phyloP scores from a whole-genome alignment of 345 rosid species.

The Citrus mangshanensis region DNA sequence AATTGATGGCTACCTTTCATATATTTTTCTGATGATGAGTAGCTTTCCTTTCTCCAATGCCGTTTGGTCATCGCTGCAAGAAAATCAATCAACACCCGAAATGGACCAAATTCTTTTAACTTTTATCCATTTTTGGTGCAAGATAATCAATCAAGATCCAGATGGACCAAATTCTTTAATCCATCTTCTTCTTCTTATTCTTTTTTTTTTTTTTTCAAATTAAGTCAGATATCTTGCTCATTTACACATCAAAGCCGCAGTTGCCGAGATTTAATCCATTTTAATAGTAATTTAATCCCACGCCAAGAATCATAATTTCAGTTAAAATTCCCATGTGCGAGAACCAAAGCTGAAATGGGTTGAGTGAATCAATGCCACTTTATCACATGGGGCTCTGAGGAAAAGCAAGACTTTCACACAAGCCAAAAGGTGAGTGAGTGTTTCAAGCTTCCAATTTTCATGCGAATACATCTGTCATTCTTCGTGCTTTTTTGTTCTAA shows the following conservation, averaged over 20 bases:
- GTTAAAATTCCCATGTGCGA: not conserved
- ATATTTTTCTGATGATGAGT: constrained; percentile 18
- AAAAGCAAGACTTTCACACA: not conserved
- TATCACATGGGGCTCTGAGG: not conserved
- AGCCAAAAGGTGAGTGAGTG: constrained; percentile 5
- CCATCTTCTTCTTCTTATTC: not conserved
- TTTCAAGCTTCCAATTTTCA: constrained; percentile 11
- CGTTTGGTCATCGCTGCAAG: not conserved
- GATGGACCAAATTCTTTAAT: not conserved
- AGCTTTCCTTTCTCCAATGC: constrained; percentile 5
- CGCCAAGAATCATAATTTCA: not conserved
- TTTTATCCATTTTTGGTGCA: not conserved
- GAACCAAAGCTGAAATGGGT: not conserved
- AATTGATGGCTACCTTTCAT: constrained; percentile 10
- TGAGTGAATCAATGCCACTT: not conserved
- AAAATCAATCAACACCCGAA: not conserved
- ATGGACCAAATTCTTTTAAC: not conserved
- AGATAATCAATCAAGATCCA: not conserved
- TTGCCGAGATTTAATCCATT: not conserved
- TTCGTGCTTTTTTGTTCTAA: not conserved
- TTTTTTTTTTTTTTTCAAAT: no score
- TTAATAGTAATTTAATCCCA: not conserved
- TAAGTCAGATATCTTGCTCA: not conserved
- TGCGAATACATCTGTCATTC: not conserved
- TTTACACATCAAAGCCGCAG: not conserved